phyloP scores from a whole-genome alignment of 2,329 filamentous ascomycete species.

The Chalara sp. region DNA sequence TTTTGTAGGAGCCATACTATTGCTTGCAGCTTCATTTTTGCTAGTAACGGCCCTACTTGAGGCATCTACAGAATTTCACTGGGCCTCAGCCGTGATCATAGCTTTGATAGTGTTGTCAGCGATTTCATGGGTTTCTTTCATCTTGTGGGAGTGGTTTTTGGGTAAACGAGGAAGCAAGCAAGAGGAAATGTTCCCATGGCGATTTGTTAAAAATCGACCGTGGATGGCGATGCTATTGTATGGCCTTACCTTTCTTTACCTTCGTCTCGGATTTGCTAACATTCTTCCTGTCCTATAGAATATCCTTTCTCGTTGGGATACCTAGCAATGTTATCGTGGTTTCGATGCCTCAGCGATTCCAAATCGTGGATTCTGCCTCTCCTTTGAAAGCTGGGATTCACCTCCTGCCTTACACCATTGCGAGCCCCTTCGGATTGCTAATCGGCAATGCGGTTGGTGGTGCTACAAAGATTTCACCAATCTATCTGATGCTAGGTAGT shows the following conservation, averaged over 20 bases:
- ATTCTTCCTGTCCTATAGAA: too few species aligned
- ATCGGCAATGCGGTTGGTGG: too few species aligned
- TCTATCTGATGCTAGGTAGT: too few species aligned
- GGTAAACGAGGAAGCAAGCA: background rate
- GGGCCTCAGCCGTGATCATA: background rate
- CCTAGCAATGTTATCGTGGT: too few species aligned
- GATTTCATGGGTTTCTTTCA: background rate
- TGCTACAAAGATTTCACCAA: too few species aligned
- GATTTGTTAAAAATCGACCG: background rate
- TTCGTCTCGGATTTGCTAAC: too few species aligned
- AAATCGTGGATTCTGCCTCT: background rate
- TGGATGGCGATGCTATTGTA: too few species aligned
- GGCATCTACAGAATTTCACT: background rate
- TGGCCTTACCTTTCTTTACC: too few species aligned
- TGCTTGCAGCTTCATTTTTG: background rate
- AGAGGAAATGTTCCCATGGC: constrained; percentile 1
- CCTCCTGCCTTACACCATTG: too few species aligned
- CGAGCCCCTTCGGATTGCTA: too few species aligned
- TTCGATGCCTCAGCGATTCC: background rate
- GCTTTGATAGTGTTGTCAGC: background rate
- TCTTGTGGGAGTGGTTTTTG: background rate
- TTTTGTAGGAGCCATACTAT: background rate
- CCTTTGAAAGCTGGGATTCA: too few species aligned
- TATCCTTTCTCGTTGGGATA: too few species aligned
- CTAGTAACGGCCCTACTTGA: background rate